Evolutionary conservation across 768 basidiomycete species (phyloP), one percentile per base, ranked within the genome.

Genomic region (Xerocomellus chrysenteron): DNA sequence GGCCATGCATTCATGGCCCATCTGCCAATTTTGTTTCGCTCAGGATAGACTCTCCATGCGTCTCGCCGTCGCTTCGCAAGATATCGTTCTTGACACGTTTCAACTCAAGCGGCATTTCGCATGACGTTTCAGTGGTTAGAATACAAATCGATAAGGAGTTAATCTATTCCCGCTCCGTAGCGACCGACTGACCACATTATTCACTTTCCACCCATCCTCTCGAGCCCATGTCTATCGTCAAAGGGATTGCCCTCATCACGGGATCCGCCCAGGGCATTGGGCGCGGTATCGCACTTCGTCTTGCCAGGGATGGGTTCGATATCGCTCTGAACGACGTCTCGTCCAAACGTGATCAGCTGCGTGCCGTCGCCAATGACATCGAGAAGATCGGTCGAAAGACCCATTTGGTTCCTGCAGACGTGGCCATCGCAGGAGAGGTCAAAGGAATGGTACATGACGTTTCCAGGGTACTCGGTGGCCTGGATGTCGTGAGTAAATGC

Each of bases 191-290:
- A 36, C 10, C 30, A 12, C 36, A 17, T 17, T n/a, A 2, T 14
- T 24, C 26, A 13, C 26, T 33, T 37, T 45, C 12, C 39, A 24
- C n/a, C 33, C 10, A 33, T 50, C 19, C 13, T 24, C 30, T 36
- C n/a, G n/a, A 21, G 21, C 21, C 2, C 46, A 65, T 58, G 54
- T 61, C 54, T 35, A 12, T 35, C 17, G 8, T 55, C 32, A 77
- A 56, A 41, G 71, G 76, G 13, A 47, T 67, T 32, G 68, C 70
- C 1, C 62, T 74, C 44, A 42, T 74, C 42, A 74, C 71, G 19
- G 70, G 72, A 28, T 63, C 67, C 4, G 65, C 65, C 0, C 70
- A 67, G 47, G 70, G 71, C 11, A 58, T 73, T n/a, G 73, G 73
- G 2, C 59, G 44, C 11, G 33, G 42, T 9, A 64, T 66, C 17